These are phyloP conservation scores for Luffa aegyptiaca DNA, from an alignment of 306 rosid species.

Conservation along the genomic window DNA sequence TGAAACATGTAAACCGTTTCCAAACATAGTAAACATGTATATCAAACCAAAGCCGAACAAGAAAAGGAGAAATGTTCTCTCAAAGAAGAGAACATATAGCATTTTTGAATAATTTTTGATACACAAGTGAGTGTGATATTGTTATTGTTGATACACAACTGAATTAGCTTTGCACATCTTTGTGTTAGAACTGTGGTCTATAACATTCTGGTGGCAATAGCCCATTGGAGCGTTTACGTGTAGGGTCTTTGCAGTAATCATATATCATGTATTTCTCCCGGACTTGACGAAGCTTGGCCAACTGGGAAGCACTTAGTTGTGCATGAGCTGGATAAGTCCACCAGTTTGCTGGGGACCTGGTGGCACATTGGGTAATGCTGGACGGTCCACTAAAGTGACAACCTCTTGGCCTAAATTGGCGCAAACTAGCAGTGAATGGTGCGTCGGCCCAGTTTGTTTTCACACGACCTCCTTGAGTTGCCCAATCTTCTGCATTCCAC, in stretches of 20 bases:
- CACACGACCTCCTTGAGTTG: slow-evolving; percentile 66
- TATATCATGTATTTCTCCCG: slow-evolving; percentile 56
- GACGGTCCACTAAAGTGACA: slow-evolving; percentile 50
- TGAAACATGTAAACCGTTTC: not conserved
- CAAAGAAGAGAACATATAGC: too few relatives aligned
- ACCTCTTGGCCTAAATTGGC: slow-evolving; percentile 56
- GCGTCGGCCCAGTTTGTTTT: slow-evolving; percentile 58
- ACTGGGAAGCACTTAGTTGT: slow-evolving; percentile 21
- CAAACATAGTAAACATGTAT: not conserved
- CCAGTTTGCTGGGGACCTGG: slow-evolving; percentile 42
- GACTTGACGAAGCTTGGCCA: slow-evolving; percentile 39
- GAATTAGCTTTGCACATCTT: not conserved
- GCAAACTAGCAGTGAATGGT: slow-evolving; percentile 49
- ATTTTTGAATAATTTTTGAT: not conserved
- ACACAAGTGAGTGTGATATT: not conserved
- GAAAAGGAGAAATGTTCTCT: too few relatives aligned
- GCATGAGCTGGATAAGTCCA: slow-evolving; percentile 43
- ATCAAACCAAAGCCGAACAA: not conserved
- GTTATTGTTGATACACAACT: not conserved
- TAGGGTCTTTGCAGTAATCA: slow-evolving; percentile 57
- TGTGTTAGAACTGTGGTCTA: not conserved
- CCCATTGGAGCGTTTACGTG: slow-evolving; percentile 34
- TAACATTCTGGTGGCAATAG: slow-evolving; percentile 40
- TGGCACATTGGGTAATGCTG: slow-evolving; percentile 46
- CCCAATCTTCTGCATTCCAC: slow-evolving; percentile 78